phyloP scores from a whole-genome alignment of 331 rosid genomes.

The Quercus tomentella region DNA sequence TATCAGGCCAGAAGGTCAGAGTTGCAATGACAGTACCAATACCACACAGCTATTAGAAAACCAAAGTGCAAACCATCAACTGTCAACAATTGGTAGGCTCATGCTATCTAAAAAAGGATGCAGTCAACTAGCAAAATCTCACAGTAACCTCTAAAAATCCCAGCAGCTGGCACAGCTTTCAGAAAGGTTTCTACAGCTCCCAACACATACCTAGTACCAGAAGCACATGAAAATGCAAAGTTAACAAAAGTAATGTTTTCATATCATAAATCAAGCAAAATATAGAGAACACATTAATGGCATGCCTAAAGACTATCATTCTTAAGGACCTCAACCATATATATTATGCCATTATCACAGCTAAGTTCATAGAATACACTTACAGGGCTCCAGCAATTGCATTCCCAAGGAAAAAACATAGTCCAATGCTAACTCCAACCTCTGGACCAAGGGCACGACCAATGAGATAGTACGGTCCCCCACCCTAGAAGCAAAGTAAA shows the following conservation, averaged over 20 bases:
- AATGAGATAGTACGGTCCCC: constrained; percentile 98
- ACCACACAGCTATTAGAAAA: neutral
- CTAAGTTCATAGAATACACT: constrained; percentile 31
- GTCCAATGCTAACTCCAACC: constrained; percentile 99
- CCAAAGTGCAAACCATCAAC: constrained; percentile 3
- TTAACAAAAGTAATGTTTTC: neutral
- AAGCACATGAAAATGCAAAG: constrained; percentile 15
- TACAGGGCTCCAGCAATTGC: constrained; percentile 99
- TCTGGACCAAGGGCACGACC: constrained; percentile 99
- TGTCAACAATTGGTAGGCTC: neutral
- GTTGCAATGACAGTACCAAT: neutral
- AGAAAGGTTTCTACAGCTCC: constrained; percentile 99
- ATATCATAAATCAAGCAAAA: constrained; percentile 6
- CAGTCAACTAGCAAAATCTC: constrained; percentile 8
- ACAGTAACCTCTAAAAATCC: constrained; percentile 79
- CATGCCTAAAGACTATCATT: constrained; percentile 11
- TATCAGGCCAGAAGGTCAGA: neutral
- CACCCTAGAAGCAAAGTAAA: constrained; percentile 65
- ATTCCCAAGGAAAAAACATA: constrained; percentile 97
- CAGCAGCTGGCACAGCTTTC: constrained; percentile 94
- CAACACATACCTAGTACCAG: constrained; percentile 78
- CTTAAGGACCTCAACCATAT: constrained; percentile 10
- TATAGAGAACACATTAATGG: constrained; percentile 17
- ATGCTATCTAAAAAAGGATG: neutral
- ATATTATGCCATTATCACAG: neutral